These are phyloP conservation scores for Dendrothele bispora DNA, from an alignment of 768 basidiomycete species.

Conservation along the genomic window DNA sequence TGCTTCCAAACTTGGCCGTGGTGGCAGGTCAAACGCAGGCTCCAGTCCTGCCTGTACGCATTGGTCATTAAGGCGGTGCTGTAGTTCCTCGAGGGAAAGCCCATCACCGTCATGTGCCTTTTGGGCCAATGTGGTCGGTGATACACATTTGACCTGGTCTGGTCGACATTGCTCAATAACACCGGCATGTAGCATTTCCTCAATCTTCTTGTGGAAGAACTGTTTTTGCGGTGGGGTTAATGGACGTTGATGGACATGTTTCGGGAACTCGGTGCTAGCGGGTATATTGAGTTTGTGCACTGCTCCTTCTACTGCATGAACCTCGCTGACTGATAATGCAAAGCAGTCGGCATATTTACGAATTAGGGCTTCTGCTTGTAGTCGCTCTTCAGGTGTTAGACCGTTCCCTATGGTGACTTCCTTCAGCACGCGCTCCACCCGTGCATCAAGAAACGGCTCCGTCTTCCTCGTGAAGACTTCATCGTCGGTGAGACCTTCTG, in stretches of 20 bases:
- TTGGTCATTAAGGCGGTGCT: conserved; percentile 30
- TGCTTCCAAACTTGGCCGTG: conserved; percentile 7
- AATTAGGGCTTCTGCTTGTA: conserved; percentile 19
- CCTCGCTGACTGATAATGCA: conserved; percentile 37
- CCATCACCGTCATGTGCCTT: conserved; percentile 32
- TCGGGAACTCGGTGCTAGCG: conserved; percentile 23
- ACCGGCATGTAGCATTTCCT: conserved; percentile 31
- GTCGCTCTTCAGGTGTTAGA: conserved; percentile 21
- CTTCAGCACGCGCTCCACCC: conserved; percentile 17
- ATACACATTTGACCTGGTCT: conserved; percentile 32
- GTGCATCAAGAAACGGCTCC: conserved; percentile 22
- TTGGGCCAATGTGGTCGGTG: conserved; percentile 31
- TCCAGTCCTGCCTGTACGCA: conserved; percentile 24
- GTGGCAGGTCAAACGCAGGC: conserved; percentile 20
- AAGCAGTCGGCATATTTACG: conserved; percentile 36
- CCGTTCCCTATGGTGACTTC: conserved; percentile 28
- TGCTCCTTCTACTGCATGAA: conserved; percentile 26
- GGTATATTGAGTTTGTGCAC: conserved; percentile 33
- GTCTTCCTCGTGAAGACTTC: conserved; percentile 17
- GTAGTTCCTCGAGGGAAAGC: conserved; percentile 30
- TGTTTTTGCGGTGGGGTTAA: conserved; percentile 28
- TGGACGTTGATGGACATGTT: conserved; percentile 28
- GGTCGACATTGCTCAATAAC: conserved; percentile 29
- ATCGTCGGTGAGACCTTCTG: too few species aligned
- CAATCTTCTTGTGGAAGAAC: conserved; percentile 27